These are phyloP conservation scores for Sarocladium kiliense DNA, from an alignment of 2,329 filamentous ascomycete genomes.

Conservation along the genomic window DNA sequence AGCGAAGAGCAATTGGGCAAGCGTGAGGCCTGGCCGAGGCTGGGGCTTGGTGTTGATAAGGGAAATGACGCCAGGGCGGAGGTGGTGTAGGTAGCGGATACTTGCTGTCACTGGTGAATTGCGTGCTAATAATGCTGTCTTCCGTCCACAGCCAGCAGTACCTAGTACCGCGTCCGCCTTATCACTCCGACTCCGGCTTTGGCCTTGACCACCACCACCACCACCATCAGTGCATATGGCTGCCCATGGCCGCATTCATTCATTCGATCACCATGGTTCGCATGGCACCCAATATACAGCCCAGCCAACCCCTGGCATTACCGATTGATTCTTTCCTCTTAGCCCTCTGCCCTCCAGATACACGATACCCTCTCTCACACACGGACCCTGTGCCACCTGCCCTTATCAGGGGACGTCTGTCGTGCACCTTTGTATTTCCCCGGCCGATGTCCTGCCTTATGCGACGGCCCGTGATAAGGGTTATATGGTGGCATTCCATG, in stretches of 20 bases:
- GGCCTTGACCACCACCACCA: background rate
- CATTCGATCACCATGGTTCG: background rate
- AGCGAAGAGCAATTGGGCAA: background rate
- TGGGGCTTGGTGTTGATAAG: constrained; percentile 4
- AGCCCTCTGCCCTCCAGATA: background rate
- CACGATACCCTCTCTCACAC: background rate
- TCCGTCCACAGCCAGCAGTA: background rate
- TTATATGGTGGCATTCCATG: background rate
- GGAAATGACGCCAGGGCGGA: background rate
- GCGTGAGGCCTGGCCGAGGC: background rate
- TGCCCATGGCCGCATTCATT: background rate
- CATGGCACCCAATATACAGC: no score
- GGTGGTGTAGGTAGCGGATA: background rate
- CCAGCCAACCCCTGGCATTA: background rate
- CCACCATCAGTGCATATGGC: background rate
- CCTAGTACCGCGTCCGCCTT: background rate
- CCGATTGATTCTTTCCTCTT: background rate
- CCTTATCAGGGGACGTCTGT: constrained; percentile 6
- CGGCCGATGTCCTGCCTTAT: background rate
- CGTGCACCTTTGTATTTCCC: background rate
- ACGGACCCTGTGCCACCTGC: background rate
- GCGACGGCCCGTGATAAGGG: background rate
- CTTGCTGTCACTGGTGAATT: background rate
- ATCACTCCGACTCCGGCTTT: background rate
- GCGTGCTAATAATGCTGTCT: background rate